Evolutionary conservation across 139 green algal species (phyloP).

Genomic region (Desmodesmus armatus): DNA sequence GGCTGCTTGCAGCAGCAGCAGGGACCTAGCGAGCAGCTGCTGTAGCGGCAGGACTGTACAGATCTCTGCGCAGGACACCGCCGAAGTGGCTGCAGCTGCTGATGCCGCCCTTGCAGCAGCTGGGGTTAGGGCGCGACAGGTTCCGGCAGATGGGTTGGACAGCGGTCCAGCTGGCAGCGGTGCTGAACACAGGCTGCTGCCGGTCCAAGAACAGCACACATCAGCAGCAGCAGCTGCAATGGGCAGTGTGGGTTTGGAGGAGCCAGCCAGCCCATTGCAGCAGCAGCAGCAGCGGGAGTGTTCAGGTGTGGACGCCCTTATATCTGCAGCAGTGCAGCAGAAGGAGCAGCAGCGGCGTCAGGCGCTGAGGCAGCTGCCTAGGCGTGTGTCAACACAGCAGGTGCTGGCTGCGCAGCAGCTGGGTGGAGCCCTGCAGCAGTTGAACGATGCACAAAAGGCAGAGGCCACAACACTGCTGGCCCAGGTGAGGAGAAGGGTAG

Average conservation of each 20-base stretch:
- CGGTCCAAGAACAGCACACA: neutral
- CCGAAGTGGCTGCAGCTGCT: too few species aligned
- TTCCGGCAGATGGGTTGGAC: too few species aligned
- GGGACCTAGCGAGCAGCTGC: neutral
- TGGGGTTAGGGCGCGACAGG: too few species aligned
- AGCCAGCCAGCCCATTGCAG: neutral
- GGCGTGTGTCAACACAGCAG: neutral
- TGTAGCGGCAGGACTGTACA: neutral
- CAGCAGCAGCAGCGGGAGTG: neutral
- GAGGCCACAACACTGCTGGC: neutral
- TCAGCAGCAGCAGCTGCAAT: neutral
- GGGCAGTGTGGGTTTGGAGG: neutral
- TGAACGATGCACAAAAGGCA: constrained; percentile 11
- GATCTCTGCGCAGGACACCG: too few species aligned
- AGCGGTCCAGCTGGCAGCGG: neutral
- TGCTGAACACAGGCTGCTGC: neutral
- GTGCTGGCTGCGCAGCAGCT: neutral
- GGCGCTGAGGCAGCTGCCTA: neutral
- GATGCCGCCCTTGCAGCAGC: too few species aligned
- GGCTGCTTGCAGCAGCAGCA: neutral
- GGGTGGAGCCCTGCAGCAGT: neutral
- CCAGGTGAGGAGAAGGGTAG: too few species aligned
- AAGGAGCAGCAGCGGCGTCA: neutral
- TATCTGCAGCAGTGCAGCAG: neutral
- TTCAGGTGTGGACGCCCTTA: neutral